These are phyloP conservation scores for Karstenula rhodostoma DNA, from an alignment of 2,329 filamentous ascomycete genomes.

Conservation along the genomic window DNA sequence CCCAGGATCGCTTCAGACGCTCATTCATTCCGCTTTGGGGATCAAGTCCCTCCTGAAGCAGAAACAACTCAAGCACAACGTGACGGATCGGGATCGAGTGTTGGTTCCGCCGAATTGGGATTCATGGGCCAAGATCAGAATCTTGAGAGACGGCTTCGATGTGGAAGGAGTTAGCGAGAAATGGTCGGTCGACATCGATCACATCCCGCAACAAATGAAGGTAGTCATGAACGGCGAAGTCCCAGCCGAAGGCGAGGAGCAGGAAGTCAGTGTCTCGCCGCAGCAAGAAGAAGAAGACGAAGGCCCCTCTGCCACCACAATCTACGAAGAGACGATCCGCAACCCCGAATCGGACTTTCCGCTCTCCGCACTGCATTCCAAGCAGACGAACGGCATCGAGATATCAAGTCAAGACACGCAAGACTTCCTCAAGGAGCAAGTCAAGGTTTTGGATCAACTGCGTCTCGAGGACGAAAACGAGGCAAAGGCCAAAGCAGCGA, in stretches of 20 bases:
- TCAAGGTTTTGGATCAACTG: slow-evolving; percentile 75
- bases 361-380: slow-evolving; percentile 52
- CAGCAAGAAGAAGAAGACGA: slow-evolving; percentile 31
- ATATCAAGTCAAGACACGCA: slow-evolving; percentile 78
- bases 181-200: slow-evolving; percentile 84
- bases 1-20: slow-evolving; percentile 77
- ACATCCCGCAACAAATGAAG: slow-evolving; percentile 37
- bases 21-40: slow-evolving; percentile 85
- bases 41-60: slow-evolving; percentile 78
- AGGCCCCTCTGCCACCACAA: slow-evolving; percentile 68
- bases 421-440: slow-evolving; percentile 76
- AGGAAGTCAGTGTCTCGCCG: slow-evolving; percentile 20
- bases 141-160: slow-evolving; percentile 89
- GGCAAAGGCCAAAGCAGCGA: slow-evolving; percentile 51
- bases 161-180: slow-evolving; percentile 84
- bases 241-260: slow-evolving; percentile 22
- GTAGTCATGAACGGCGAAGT: slow-evolving; percentile 32
- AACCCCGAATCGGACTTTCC: slow-evolving; percentile 69
- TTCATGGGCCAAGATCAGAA: slow-evolving; percentile 95
- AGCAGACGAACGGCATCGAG: slow-evolving; percentile 60
- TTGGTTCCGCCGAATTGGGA: slow-evolving; percentile 97
- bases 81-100: slow-evolving; percentile 93
- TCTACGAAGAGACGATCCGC: slow-evolving; percentile 81
- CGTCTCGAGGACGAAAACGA: slow-evolving; percentile 67
- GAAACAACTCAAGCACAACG: slow-evolving; percentile 67